Conservation (phyloP, 768 basidiomycete genomes). For the Filobasidium floriforme region DNA sequence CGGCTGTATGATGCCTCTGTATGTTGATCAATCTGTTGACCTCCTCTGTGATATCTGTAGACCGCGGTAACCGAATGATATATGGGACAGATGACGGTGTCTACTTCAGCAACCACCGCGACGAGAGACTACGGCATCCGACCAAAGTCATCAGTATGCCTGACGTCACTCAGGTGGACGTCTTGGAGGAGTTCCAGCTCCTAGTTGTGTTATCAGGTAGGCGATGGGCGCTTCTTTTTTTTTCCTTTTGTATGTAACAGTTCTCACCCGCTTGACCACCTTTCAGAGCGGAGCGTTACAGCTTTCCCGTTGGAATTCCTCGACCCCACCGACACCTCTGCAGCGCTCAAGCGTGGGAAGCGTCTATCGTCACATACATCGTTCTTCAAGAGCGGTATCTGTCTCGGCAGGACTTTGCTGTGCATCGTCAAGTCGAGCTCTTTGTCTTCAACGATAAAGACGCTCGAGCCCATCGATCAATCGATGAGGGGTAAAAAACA, state of each 20-base stretch:
- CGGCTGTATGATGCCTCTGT: constrained; percentile 28
- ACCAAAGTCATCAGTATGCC: constrained; percentile 79
- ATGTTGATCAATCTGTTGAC: background rate
- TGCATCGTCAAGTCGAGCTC: constrained; percentile 96
- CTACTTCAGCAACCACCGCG: constrained; percentile 80
- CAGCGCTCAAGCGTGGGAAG: constrained; percentile 86
- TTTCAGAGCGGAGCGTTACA: constrained; percentile 80
- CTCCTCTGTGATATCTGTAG: constrained; percentile 47
- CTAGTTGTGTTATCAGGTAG: constrained; percentile 96
- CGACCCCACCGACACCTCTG: constrained; percentile 79
- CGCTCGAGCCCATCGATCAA: constrained; percentile 91
- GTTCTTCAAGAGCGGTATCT: constrained; percentile 94
- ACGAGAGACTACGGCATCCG: constrained; percentile 64
- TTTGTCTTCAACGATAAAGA: constrained; percentile 93
- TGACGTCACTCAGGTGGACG: constrained; percentile 90
- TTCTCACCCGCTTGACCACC: background rate
- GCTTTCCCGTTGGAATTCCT: constrained; percentile 92
- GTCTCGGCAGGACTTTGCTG: constrained; percentile 80
- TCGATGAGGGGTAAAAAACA: constrained; percentile 51
- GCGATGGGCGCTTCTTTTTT: constrained; percentile 29
- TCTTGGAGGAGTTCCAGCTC: constrained; percentile 89
- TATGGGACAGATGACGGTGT: constrained; percentile 98
- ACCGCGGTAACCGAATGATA: constrained; percentile 71
- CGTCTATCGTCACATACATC: constrained; percentile 91
- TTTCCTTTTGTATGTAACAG: too few relatives aligned